phyloP scores from a whole-genome alignment of 345 rosid genomes.

The Kernera saxatilis region DNA sequence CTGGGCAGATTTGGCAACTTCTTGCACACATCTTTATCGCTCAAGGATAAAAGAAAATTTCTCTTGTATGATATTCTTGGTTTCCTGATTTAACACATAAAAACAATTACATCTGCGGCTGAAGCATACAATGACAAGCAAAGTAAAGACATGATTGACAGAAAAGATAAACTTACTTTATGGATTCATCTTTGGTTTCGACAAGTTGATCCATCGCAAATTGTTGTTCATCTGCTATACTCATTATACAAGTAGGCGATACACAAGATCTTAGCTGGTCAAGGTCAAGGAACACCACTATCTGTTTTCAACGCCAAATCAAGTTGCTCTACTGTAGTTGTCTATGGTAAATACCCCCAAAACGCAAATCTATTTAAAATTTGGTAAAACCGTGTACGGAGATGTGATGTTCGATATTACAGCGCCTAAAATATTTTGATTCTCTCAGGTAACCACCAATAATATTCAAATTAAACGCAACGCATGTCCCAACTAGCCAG shows the following conservation, averaged over 20 bases:
- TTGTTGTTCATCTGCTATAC: slow-evolving; percentile 46
- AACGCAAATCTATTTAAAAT: slow-evolving; percentile 1
- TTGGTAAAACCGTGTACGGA: not conserved
- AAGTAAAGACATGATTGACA: not conserved
- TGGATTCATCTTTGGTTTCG: slow-evolving; percentile 31
- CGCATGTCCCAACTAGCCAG: slow-evolving; percentile 10
- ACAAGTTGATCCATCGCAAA: slow-evolving; percentile 36
- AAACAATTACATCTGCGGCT: not conserved
- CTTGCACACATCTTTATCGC: slow-evolving; percentile 70
- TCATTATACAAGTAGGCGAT: slow-evolving; percentile 45
- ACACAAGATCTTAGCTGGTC: slow-evolving; percentile 2
- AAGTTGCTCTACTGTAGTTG: slow-evolving; percentile 14
- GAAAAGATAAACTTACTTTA: slow-evolving; percentile 35
- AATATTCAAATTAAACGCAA: slow-evolving; percentile 6
- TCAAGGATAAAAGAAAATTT: slow-evolving; percentile 62
- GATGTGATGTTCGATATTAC: not conserved
- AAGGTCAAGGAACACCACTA: not conserved
- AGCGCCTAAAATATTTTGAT: not conserved
- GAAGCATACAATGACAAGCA: not conserved
- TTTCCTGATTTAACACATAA: slow-evolving; percentile 47
- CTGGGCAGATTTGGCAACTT: slow-evolving; percentile 62
- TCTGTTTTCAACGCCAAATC: slow-evolving; percentile 1
- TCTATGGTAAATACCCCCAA: not conserved
- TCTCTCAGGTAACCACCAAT: slow-evolving; percentile 6
- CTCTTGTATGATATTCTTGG: slow-evolving; percentile 52